Evolutionary conservation across 1,284 basidiomycete genomes (phyloP).

Genomic region (Lentinula novae-zelandiae): DNA sequence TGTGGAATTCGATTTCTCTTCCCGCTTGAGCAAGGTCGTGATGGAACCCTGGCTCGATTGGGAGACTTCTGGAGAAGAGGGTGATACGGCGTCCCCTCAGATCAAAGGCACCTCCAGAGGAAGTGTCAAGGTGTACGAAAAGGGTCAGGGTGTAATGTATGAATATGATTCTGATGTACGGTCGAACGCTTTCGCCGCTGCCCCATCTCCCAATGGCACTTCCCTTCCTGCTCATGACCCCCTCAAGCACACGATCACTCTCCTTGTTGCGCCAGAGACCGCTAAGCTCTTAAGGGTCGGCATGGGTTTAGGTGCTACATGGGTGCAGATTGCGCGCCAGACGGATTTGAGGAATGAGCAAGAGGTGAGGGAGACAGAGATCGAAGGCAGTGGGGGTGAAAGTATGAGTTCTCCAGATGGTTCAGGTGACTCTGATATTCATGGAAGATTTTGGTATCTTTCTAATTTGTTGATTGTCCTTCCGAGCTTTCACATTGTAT

Average conservation of each 20-base stretch:
- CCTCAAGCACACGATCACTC: slow-evolving; percentile 45
- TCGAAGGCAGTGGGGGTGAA: not conserved
- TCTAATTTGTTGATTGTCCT: slow-evolving; percentile 32
- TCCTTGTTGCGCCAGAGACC: slow-evolving; percentile 47
- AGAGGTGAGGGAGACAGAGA: slow-evolving; percentile 24
- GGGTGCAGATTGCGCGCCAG: slow-evolving; percentile 54
- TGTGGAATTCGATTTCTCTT: slow-evolving; percentile 49
- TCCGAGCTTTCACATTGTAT: slow-evolving; percentile 27
- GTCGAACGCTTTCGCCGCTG: not conserved
- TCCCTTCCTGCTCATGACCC: not conserved
- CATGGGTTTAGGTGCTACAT: slow-evolving; percentile 56
- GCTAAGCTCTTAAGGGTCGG: slow-evolving; percentile 42
- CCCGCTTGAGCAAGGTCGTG: slow-evolving; percentile 43
- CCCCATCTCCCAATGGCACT: not conserved
- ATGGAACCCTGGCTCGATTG: slow-evolving; percentile 50
- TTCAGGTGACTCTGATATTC: slow-evolving; percentile 11
- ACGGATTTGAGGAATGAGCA: slow-evolving; percentile 28
- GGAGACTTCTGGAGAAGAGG: slow-evolving; percentile 34
- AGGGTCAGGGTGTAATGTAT: slow-evolving; percentile 8
- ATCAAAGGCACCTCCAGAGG: slow-evolving; percentile 44
- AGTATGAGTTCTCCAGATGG: not conserved
- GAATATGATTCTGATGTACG: not conserved
- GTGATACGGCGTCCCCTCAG: slow-evolving; percentile 28
- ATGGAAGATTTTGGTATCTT: slow-evolving; percentile 37
- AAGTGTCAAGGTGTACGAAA: slow-evolving; percentile 27